Conservation (phyloP, 2,329 filamentous ascomycete species). For the Aspergillus ruber region DNA sequence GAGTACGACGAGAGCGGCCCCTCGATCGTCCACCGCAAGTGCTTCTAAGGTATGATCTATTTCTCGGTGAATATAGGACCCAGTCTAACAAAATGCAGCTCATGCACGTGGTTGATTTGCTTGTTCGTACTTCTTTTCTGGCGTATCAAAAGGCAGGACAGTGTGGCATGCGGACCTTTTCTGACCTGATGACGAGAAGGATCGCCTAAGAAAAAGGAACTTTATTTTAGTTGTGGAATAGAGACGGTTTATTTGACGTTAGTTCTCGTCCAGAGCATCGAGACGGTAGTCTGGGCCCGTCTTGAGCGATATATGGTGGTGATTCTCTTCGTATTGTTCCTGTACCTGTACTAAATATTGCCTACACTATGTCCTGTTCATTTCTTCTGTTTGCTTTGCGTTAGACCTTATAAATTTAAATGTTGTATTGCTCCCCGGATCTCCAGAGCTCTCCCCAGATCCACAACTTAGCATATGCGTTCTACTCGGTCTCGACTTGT, state of each 20-base stretch:
- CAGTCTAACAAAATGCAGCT: constrained; percentile 6
- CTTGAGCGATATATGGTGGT: constrained; percentile 1
- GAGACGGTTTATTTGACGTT: constrained; percentile 27
- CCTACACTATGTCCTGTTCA: too few relatives aligned
- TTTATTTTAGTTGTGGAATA: constrained; percentile 35
- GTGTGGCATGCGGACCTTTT: constrained; percentile 32
- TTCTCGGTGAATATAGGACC: background rate
- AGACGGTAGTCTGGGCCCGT: constrained; percentile 12
- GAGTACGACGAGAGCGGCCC: constrained; percentile 99
- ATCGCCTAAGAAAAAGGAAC: constrained; percentile 34
- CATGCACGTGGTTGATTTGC: constrained; percentile 23
- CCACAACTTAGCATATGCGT: too few relatives aligned
- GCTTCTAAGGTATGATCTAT: constrained; percentile 77
- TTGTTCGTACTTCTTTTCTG: constrained; percentile 36
- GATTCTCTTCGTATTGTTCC: too few relatives aligned
- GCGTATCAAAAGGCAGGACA: constrained; percentile 38
- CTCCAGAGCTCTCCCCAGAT: too few relatives aligned
- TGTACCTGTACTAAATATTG: too few relatives aligned
- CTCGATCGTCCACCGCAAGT: constrained; percentile 99
- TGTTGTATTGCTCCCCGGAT: background rate
- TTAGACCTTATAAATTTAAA: background rate
- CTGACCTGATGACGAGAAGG: constrained; percentile 35
- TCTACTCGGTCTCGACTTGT: too few relatives aligned
- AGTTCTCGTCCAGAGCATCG: constrained; percentile 7
- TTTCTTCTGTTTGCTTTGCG: background rate